A percentile compares a stretch with the other conserved stretches of the same genome.
phyloP scores from a whole-genome alignment of 306 rosid species.

The Biancaea sappan region DNA sequence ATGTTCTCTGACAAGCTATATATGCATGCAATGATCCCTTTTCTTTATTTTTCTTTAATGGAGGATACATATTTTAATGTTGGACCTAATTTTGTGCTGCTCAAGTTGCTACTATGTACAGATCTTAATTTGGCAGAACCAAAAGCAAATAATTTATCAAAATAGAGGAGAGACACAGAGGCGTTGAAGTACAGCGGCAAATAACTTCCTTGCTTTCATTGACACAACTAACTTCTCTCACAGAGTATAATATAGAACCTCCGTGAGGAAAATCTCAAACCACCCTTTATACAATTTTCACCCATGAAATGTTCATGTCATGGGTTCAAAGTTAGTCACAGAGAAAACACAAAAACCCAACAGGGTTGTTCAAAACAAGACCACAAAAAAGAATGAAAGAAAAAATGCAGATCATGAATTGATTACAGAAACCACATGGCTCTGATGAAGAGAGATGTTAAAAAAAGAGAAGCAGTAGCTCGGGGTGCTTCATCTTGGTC shows the following conservation, averaged over 20 bases:
- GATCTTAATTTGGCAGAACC: constrained; percentile 18
- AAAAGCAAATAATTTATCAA: background rate
- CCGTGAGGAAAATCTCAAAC: constrained; percentile 46
- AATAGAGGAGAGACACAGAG: background rate
- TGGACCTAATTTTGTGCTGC: constrained; percentile 15
- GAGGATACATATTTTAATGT: constrained; percentile 15
- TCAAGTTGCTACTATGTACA: constrained; percentile 19
- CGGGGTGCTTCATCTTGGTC: constrained; percentile 66
- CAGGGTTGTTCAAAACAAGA: constrained; percentile 36
- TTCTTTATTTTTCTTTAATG: constrained; percentile 12
- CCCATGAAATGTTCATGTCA: constrained; percentile 47
- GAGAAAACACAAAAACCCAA: constrained; percentile 37
- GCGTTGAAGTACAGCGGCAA: constrained; percentile 9
- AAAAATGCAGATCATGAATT: constrained; percentile 30
- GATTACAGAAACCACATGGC: constrained; percentile 7
- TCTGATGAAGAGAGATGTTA: constrained; percentile 54
- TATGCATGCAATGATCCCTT: constrained; percentile 8
- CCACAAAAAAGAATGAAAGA: background rate
- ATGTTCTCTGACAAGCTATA: constrained; percentile 56
- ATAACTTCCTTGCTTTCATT: constrained; percentile 34
- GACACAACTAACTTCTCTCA: constrained; percentile 57
- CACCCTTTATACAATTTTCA: constrained; percentile 55
- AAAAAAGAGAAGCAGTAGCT: constrained; percentile 58
- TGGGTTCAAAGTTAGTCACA: constrained; percentile 57
- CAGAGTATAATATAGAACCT: constrained; percentile 40